Conservation (phyloP, 2,329 filamentous ascomycete species). For the Lecanicillium sp. region DNA sequence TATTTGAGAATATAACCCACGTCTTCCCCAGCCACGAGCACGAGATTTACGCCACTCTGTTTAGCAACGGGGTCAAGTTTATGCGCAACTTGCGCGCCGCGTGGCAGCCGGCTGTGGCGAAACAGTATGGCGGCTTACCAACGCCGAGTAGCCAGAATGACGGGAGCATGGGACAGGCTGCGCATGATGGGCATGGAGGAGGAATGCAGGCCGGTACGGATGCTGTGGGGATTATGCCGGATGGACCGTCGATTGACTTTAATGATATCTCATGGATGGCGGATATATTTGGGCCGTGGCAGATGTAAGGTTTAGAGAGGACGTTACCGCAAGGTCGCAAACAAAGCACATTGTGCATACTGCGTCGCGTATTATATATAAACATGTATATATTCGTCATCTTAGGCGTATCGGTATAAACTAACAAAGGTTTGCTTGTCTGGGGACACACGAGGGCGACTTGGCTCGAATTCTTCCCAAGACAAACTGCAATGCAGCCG, state of each 20-base stretch:
- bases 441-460: no score
- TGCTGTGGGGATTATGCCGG: constrained; percentile 10
- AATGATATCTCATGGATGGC: constrained; percentile 28
- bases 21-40: constrained; percentile 20
- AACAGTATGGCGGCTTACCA: constrained; percentile 19
- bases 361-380: no score
- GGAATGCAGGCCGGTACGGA: constrained; percentile 6
- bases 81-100: constrained; percentile 22
- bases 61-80: constrained; percentile 25
- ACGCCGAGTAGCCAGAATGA: constrained; percentile 19
- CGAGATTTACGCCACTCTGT: constrained; percentile 20
- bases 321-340: not conserved
- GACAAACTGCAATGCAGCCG: no score
- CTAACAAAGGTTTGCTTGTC: no score
- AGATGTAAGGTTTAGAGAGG: constrained; percentile 15
- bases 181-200: not conserved
- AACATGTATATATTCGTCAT: no score
- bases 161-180: not conserved
- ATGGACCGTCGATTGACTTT: constrained; percentile 20
- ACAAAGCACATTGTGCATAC: not conserved
- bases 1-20: constrained; percentile 18
- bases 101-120: constrained; percentile 27
- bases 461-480: no score
- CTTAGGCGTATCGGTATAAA: no score
- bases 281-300: constrained; percentile 29